These are phyloP conservation scores for Simmondsia chinensis DNA, from an alignment of 148 eudicot genomes.

Conservation along the genomic window DNA sequence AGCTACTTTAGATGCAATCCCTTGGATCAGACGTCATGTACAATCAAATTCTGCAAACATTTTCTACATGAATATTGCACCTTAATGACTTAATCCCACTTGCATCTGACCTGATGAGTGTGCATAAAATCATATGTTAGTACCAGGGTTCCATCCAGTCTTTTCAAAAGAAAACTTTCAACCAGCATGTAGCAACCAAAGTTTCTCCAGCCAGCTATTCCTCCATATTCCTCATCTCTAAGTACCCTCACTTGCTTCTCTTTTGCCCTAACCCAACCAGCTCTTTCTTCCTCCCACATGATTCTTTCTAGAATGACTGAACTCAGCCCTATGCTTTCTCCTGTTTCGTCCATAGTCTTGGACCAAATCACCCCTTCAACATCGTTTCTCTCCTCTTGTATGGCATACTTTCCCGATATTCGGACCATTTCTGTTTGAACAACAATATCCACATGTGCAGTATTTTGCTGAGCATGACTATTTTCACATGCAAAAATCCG, in stretches of 20 bases:
- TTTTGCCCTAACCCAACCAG: constrained; percentile 23
- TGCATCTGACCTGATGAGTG: constrained; percentile 19
- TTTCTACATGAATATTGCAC: no score
- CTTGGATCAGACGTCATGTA: no score
- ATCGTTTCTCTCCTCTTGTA: constrained; percentile 11
- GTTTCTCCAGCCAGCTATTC: constrained; percentile 22
- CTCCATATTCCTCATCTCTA: constrained; percentile 10
- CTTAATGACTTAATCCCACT: constrained; percentile 26
- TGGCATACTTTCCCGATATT: constrained; percentile 19
- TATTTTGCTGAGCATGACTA: background rate
- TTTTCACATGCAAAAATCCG: constrained; percentile 11
- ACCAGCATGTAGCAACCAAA: constrained; percentile 44
- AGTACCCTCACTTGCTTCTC: constrained; percentile 21
- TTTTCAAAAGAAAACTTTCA: constrained; percentile 34
- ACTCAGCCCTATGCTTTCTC: constrained; percentile 24
- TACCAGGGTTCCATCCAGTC: constrained; percentile 39
- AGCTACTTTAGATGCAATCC: no score
- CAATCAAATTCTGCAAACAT: no score
- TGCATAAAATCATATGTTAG: constrained; percentile 37
- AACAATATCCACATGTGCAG: constrained; percentile 12
- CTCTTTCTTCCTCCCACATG: constrained; percentile 33
- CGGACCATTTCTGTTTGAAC: constrained; percentile 15
- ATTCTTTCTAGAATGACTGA: constrained; percentile 19
- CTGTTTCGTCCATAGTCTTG: constrained; percentile 4
- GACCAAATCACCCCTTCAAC: constrained; percentile 23